Conservation (phyloP, 805 yeast species). For the Starmerella asiatica region DNA sequence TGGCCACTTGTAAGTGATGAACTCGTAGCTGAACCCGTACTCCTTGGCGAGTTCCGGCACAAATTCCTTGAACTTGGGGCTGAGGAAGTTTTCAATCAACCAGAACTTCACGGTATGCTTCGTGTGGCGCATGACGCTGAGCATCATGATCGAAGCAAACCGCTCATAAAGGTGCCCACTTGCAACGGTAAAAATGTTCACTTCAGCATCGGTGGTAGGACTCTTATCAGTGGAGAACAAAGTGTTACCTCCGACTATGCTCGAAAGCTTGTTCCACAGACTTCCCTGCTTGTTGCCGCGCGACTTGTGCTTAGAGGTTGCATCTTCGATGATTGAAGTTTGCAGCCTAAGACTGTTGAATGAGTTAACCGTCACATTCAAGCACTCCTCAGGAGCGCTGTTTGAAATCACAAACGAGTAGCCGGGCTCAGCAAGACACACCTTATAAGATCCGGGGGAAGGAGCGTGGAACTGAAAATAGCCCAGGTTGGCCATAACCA, state of each 20-base stretch:
- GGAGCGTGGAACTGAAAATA: constrained; percentile 61
- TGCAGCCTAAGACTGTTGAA: neutral
- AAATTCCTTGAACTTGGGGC: constrained; percentile 49
- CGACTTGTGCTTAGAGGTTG: neutral
- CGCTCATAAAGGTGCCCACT: constrained; percentile 72
- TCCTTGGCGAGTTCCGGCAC: constrained; percentile 46
- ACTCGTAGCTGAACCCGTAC: constrained; percentile 55
- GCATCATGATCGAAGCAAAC: constrained; percentile 63
- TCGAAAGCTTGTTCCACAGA: neutral
- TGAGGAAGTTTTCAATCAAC: constrained; percentile 71
- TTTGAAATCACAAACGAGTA: neutral
- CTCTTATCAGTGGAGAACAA: neutral
- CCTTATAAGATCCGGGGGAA: constrained; percentile 54
- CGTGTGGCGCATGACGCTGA: constrained; percentile 56
- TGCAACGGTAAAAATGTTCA: constrained; percentile 71
- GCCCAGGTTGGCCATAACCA: constrained; percentile 68
- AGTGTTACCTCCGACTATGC: neutral
- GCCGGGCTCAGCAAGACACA: constrained; percentile 5
- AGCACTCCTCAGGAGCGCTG: constrained; percentile 2
- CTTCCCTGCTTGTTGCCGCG: neutral
- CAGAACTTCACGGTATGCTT: constrained; percentile 62
- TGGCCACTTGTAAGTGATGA: constrained; percentile 89
- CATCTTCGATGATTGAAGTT: neutral
- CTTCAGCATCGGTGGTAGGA: constrained; percentile 37
- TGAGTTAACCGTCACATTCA: neutral